A percentile compares a stretch with the other conserved stretches of the same genome.
phyloP scores from a whole-genome alignment of 2,329 filamentous ascomycete genomes.

The Aspergillus amoenus region DNA sequence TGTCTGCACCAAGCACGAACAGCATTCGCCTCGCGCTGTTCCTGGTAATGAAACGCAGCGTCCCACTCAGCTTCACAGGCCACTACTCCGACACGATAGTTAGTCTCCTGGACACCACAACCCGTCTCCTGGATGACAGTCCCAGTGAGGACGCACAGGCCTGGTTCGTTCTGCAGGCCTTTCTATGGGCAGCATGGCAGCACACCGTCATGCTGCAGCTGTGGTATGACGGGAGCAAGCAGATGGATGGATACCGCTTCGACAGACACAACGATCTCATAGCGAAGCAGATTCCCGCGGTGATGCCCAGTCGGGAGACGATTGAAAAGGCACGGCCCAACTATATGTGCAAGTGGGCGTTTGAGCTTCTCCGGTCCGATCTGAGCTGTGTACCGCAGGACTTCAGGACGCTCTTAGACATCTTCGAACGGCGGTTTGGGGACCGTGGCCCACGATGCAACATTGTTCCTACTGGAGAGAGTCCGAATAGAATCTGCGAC shows the following conservation, averaged over 20 bases:
- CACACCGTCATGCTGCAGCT: not conserved
- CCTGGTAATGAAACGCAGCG: constrained; percentile 4
- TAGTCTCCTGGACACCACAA: constrained; percentile 10
- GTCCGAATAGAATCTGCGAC: constrained; percentile 9
- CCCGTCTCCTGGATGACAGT: not conserved
- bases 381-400: constrained; percentile 14
- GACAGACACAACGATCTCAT: not conserved
- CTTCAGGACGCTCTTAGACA: constrained; percentile 14
- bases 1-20: constrained; percentile 11
- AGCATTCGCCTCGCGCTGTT: constrained; percentile 11
- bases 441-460: constrained; percentile 16
- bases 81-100: constrained; percentile 4
- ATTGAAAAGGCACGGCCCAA: not conserved
- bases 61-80: constrained; percentile 1
- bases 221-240: not conserved
- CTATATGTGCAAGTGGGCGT: constrained; percentile 22
- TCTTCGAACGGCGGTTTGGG: constrained; percentile 12
- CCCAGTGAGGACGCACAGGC: not conserved
- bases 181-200: not conserved
- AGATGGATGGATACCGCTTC: not conserved
- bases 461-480: not conserved
- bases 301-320: constrained; percentile 1
- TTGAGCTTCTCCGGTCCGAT: constrained; percentile 20
- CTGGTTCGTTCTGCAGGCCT: constrained; percentile 2
- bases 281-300: not conserved